Base-by-base conservation (phyloP, 148 eudicot species). In the Fagopyrum esculentum region DNA sequence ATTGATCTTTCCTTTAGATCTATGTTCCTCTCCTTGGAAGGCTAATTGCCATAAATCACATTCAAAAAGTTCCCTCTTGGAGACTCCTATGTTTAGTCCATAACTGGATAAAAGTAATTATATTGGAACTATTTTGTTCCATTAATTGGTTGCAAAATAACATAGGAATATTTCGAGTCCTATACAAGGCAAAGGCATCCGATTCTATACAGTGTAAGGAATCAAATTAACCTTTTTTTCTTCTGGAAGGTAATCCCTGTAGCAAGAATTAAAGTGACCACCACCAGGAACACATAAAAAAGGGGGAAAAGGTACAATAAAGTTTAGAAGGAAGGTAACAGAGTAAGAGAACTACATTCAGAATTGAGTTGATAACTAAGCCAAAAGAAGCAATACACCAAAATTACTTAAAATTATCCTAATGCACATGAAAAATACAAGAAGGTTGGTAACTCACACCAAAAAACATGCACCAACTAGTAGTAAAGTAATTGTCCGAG, bases 391-490 rank as follows among this genome's bases (percentile, higher is more conserved):
- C 40, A 35, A 35, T 4, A 16, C 26, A 9, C 12, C 51, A 11
- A 49, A n/a, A 17, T 48, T 19, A 40, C n/a, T 13, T 9, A 74
- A 26, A 8, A 22, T 6, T 17, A 56, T 35, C 13, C 5, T 57
- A 12, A 2, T 12, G 6, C 5, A 6, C 16, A 26, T 19, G 0
- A 43, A 40, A 35, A 15, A 66, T 35, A 35, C 3, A 35, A 13
- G 35, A 30, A 43, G 29, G 35, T 35, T 22, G 16, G 71, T 60
- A 69, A 89, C 97, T 90, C 84, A 95, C 99, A 95, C 88, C n/a
- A 95, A 87, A 76, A 95, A 77, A 75, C 96, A 92, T 81, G 93
- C 96, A 76, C 99, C 99, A 82, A 92, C 80, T 72, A 95, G 88
- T 77, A 95, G 84, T 71, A 92, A 78, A 17, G 99, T 82, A 45